A percentile compares a stretch with the other conserved stretches of the same genome.
Conservation (phyloP, 768 basidiomycete species). For the Lactifluus subvellereus region DNA sequence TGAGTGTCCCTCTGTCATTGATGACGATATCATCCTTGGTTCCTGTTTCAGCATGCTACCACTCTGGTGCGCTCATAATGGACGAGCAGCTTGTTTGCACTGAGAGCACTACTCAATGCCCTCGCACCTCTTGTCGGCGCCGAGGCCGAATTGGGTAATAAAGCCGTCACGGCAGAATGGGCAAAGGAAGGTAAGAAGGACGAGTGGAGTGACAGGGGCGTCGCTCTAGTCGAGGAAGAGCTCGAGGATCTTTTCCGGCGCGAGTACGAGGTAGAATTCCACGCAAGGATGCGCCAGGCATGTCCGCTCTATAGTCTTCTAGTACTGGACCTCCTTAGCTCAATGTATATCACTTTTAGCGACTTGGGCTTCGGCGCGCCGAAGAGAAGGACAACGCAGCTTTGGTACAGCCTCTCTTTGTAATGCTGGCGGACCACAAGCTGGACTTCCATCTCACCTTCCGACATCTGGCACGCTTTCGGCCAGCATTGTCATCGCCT, state of each 20-base stretch:
- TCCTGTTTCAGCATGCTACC: conserved; percentile 54
- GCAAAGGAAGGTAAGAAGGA: conserved; percentile 47
- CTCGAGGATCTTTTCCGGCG: conserved; percentile 57
- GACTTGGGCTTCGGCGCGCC: conserved; percentile 65
- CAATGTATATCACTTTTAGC: conserved; percentile 36
- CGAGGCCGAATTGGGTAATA: conserved; percentile 51
- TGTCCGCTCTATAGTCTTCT: conserved; percentile 1
- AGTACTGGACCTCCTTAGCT: neutral
- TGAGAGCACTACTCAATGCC: conserved; percentile 68
- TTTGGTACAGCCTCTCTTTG: conserved; percentile 64
- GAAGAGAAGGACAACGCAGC: conserved; percentile 52
- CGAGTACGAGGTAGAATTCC: conserved; percentile 59
- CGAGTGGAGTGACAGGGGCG: conserved; percentile 55
- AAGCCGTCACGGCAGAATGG: conserved; percentile 58
- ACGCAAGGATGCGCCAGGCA: conserved; percentile 63
- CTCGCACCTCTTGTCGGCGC: conserved; percentile 84
- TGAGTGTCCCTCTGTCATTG: conserved; percentile 10
- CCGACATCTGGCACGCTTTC: conserved; percentile 63
- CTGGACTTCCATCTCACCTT: conserved; percentile 91
- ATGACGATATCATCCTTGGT: neutral
- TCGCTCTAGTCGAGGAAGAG: conserved; percentile 49
- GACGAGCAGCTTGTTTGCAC: conserved; percentile 58
- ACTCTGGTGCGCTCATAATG: conserved; percentile 10
- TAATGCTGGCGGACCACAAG: conserved; percentile 60
- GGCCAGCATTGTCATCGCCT: conserved; percentile 32